Conservation (phyloP, 106 monocot genomes). For the Triglochin maritima region DNA sequence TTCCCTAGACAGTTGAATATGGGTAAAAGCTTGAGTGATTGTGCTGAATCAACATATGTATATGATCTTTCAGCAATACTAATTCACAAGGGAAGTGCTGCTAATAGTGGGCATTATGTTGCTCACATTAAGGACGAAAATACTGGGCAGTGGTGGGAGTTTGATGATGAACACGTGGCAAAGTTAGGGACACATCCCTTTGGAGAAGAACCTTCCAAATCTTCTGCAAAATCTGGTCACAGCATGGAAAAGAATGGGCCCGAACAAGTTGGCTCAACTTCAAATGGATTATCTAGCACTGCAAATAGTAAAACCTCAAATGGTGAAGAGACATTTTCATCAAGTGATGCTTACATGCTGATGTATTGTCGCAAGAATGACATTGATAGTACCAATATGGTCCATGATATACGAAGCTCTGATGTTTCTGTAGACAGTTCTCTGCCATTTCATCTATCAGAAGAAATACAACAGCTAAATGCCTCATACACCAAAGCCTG, state of each 20-base stretch:
- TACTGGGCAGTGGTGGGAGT: constrained; percentile 93
- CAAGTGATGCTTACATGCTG: constrained; percentile 98
- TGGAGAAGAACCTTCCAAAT: constrained; percentile 39
- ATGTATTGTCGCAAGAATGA: constrained; percentile 50
- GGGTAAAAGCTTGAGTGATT: constrained; percentile 32
- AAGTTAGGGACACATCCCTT: constrained; percentile 72
- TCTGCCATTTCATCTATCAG: constrained; percentile 53
- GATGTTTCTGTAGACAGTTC: constrained; percentile 2
- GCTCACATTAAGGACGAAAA: constrained; percentile 90
- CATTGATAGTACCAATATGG: constrained; percentile 8
- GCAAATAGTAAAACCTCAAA: neutral
- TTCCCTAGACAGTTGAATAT: constrained; percentile 69
- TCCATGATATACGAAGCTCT: neutral
- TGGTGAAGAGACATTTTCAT: constrained; percentile 57
- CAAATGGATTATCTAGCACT: constrained; percentile 29
- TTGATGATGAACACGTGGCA: constrained; percentile 95
- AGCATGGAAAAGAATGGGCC: constrained; percentile 1
- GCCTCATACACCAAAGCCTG: constrained; percentile 39
- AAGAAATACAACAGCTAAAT: constrained; percentile 62
- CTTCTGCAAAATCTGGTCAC: constrained; percentile 25
- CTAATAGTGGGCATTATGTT: constrained; percentile 93
- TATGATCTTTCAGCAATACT: constrained; percentile 91
- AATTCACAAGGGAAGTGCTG: constrained; percentile 90
- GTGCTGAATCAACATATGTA: constrained; percentile 26
- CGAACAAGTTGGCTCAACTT: constrained; percentile 6